Base-by-base conservation (phyloP, 225 moss, liverwort and hornwort genomes). In the Marchantia polymorpha region DNA sequence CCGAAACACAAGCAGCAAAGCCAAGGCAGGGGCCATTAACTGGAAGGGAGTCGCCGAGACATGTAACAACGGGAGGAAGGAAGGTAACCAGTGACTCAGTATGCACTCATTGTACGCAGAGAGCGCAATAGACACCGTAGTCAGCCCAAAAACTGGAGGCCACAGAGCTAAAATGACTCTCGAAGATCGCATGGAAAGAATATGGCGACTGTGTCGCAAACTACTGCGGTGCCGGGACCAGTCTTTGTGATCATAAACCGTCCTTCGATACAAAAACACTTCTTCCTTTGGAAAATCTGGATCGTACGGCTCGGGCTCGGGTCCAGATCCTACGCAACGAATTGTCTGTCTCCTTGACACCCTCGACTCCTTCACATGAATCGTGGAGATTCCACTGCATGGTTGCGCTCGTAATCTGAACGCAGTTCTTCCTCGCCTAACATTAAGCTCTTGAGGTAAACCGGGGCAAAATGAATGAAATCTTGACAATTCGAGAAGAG, bases 171-270 rank as follows among this genome's bases (percentile, higher is more conserved):
- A 58, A 14, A 88, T 84, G 12, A 94, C 92, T 75, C 92, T 78
- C 15, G 92, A 92, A 46, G 90, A 82, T 11, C 73, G 52, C 67
- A 89, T 91, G 7, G 91, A 91, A 11, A 90, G 69, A 52, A 96
- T 85, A 52, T 91, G 89, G 46, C 85, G 76, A 27, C 76, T 86
- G 25, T 92, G 92, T 22, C 96, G 84, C 69, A 87, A 86, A 75
- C 92, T 90, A 48, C 93, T 96, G 30, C 89, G 91, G 77, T 96
- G 96, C 46, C 88, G 84, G 50, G 71, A 83, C 96, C 96, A 96
- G 25, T 90, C 89, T 22, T 89, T 76, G 54, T 92, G 90, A 60
- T 96, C 81, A 27, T 90, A 94, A 0, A 93, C 87, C 26, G 89
- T 92, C 82, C 94, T 82, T 77, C 90, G 84, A 64, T 85, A 82